phyloP scores from a whole-genome alignment of 1,284 basidiomycete species.

The Malassezia sp. region DNA sequence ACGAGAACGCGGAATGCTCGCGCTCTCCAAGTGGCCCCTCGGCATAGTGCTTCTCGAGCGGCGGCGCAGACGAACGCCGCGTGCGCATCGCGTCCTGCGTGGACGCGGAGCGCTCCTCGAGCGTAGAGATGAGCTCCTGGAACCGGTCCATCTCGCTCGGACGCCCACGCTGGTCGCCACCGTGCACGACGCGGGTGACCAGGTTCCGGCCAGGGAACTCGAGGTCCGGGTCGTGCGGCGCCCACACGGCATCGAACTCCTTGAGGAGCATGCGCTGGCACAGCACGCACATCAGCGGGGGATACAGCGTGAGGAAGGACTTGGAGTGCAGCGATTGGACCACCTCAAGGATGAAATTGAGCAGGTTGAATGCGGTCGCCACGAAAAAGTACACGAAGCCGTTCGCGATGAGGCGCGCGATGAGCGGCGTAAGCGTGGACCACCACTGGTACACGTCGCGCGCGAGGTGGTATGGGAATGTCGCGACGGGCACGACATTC shows the following conservation, averaged over 20 bases:
- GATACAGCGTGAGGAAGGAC: constrained; percentile 23
- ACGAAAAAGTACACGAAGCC: constrained; percentile 26
- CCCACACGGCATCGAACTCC: constrained; percentile 24
- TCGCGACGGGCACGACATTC: not conserved
- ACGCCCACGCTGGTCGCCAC: not conserved
- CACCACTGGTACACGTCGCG: constrained; percentile 5
- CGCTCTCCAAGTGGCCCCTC: no score
- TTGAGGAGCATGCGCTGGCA: constrained; percentile 27
- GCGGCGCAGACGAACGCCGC: no score
- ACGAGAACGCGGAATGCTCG: no score
- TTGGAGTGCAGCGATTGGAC: constrained; percentile 19
- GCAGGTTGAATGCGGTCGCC: constrained; percentile 26
- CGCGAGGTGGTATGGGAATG: constrained; percentile 1
- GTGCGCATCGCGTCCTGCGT: no score
- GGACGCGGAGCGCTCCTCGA: constrained; percentile 11
- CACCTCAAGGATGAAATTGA: constrained; percentile 23
- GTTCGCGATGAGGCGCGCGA: constrained; percentile 24
- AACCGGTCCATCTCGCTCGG: constrained; percentile 8
- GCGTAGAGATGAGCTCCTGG: constrained; percentile 1
- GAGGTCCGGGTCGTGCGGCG: constrained; percentile 4
- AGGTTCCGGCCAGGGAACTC: constrained; percentile 9
- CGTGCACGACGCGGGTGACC: constrained; percentile 14
- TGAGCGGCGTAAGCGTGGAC: constrained; percentile 21
- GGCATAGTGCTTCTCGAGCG: no score
- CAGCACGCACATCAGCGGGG: constrained; percentile 29